Percentiles rank a stretch among this genome's conserved stretches.
phyloP scores from a whole-genome alignment of 192 early-diverging fungal genomes.

The Coemansia sp. region DNA sequence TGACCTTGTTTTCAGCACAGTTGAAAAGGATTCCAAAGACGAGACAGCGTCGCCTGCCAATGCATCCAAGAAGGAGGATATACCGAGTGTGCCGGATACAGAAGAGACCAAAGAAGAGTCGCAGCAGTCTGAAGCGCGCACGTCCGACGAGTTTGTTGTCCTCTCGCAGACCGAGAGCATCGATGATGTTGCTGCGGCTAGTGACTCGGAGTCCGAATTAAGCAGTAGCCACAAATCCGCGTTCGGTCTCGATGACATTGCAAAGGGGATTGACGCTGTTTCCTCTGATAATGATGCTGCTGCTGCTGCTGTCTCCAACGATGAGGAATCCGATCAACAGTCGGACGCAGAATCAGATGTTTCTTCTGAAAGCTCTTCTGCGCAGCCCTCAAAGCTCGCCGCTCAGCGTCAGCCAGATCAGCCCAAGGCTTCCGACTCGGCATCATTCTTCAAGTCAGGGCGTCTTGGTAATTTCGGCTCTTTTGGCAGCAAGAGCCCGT shows the following conservation, averaged over 20 bases:
- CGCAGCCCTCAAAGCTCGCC: background rate
- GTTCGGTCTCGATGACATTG: conserved; percentile 9
- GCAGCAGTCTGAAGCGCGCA: conserved; percentile 9
- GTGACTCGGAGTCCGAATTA: background rate
- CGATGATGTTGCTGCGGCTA: background rate
- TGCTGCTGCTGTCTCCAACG: background rate
- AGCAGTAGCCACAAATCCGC: background rate
- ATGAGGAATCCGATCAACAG: background rate
- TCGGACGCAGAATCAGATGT: background rate
- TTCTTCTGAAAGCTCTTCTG: background rate
- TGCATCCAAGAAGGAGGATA: background rate
- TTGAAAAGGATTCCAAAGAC: background rate
- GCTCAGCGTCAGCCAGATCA: background rate
- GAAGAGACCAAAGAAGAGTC: background rate
- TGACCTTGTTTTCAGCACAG: background rate
- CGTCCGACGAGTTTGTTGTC: conserved; percentile 29
- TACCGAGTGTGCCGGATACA: background rate
- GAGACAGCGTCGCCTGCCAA: background rate
- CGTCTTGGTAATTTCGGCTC: conserved; percentile 29
- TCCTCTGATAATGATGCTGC: background rate
- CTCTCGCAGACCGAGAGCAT: conserved; percentile 21
- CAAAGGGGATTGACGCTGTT: conserved; percentile 14
- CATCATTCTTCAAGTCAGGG: conserved; percentile 39
- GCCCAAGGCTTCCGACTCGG: background rate
- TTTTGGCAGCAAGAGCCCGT: conserved; percentile 5